Conservation (phyloP, 2,329 filamentous ascomycete species). For the Neofusicoccum umdonicola region DNA sequence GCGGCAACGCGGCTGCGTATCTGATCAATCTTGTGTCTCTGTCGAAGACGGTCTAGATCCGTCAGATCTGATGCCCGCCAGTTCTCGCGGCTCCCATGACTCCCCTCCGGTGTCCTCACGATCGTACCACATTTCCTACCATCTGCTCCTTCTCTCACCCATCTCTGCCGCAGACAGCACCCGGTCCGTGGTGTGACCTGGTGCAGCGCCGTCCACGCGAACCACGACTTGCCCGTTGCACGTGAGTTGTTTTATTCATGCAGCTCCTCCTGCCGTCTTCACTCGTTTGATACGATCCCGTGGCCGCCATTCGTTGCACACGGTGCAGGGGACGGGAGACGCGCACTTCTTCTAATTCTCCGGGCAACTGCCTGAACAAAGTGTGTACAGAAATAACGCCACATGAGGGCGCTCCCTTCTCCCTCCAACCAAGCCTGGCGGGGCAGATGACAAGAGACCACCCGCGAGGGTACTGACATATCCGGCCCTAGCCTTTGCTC, state of each 20-base stretch:
- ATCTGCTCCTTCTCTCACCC: background rate
- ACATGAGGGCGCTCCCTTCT: background rate
- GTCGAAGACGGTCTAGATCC: background rate
- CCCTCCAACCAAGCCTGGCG: background rate
- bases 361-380: background rate
- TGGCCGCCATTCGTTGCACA: background rate
- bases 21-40: background rate
- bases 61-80: background rate
- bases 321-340: background rate
- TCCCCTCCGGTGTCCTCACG: background rate
- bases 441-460: background rate
- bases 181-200: background rate
- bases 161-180: background rate
- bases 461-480: background rate
- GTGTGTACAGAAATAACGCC: constrained; percentile 1
- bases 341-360: background rate
- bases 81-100: background rate
- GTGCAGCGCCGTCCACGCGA: background rate
- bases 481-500: background rate
- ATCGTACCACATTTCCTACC: background rate
- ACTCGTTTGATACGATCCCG: background rate
- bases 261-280: background rate
- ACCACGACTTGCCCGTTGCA: background rate
- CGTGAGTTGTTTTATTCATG: background rate
- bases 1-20: background rate